Percentiles rank a stretch among this genome's conserved stretches.
Conservation (phyloP, 805 yeast species). For the Zygosaccharomyces gambellarensis region DNA sequence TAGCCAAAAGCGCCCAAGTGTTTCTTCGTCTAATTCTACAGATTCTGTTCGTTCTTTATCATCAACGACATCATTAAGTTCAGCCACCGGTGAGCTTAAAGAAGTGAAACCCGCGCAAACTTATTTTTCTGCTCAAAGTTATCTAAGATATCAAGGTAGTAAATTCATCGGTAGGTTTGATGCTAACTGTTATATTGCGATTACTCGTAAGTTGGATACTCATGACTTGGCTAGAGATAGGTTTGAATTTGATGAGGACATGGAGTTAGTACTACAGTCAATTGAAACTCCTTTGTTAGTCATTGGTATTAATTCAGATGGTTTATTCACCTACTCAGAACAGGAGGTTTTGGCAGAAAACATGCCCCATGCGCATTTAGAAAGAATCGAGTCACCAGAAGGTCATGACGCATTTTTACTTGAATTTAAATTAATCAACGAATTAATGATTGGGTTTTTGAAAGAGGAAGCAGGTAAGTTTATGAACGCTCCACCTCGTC, state of each 20-base stretch:
- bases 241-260: slow-evolving; percentile 36
- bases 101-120: slow-evolving; percentile 40
- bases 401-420: slow-evolving; percentile 96
- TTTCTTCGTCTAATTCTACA: slow-evolving; percentile 21
- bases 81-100: slow-evolving; percentile 22
- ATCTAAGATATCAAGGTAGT: slow-evolving; percentile 88
- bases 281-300: slow-evolving; percentile 73
- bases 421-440: slow-evolving; percentile 80
- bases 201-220: slow-evolving; percentile 89
- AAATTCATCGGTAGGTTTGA: slow-evolving; percentile 88
- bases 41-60: slow-evolving; percentile 30
- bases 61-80: slow-evolving; percentile 24
- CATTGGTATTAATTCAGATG: slow-evolving; percentile 89
- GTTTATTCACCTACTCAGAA: slow-evolving; percentile 85
- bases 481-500: slow-evolving; percentile 40
- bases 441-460: slow-evolving; percentile 64
- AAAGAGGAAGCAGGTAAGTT: slow-evolving; percentile 51
- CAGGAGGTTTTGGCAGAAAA: slow-evolving; percentile 77
- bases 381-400: slow-evolving; percentile 81
- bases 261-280: slow-evolving; percentile 47
- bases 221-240: slow-evolving; percentile 88
- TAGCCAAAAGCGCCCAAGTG: slow-evolving; percentile 9
- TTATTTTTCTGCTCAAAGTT: slow-evolving; percentile 91
- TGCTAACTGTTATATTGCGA: slow-evolving; percentile 93
- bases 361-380: slow-evolving; percentile 64